These are phyloP conservation scores for Lipomyces yamadae DNA, from an alignment of 805 yeast species.

Conservation along the genomic window DNA sequence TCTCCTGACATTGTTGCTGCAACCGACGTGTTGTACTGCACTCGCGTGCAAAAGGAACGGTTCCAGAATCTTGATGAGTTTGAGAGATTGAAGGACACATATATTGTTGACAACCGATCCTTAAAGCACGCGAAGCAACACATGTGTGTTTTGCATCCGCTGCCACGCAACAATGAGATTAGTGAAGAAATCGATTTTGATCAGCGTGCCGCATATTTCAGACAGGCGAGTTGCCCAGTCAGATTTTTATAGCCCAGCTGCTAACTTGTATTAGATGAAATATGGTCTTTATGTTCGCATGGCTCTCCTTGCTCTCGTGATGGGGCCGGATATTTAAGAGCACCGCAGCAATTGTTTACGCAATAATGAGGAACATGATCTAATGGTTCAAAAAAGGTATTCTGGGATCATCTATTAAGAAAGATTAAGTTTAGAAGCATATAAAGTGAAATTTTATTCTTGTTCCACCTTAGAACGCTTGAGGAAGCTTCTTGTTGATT, in stretches of 20 bases:
- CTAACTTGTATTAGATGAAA: conserved; percentile 64
- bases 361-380: background rate
- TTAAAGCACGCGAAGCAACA: conserved; percentile 93
- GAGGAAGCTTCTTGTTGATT: background rate
- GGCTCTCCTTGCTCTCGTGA: conserved; percentile 98
- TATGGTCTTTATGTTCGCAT: conserved; percentile 97
- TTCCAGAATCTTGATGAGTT: conserved; percentile 76
- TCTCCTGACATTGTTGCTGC: conserved; percentile 83
- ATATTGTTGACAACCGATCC: conserved; percentile 89
- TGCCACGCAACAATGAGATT: conserved; percentile 95
- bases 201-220: conserved; percentile 98
- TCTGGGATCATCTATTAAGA: background rate
- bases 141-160: conserved; percentile 99
- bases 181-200: conserved; percentile 98
- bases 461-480: background rate
- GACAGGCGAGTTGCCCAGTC: conserved; percentile 60
- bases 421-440: background rate
- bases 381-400: background rate
- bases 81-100: conserved; percentile 86
- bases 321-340: conserved; percentile 50
- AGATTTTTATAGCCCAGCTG: background rate
- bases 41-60: conserved; percentile 98
- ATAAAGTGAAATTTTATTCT: background rate
- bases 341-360: background rate
- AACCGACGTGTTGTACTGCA: conserved; percentile 95